Evolutionary conservation across 495 filamentous ascomycete species (phyloP).

Genomic region (Staphylotrichum tortipilum): DNA sequence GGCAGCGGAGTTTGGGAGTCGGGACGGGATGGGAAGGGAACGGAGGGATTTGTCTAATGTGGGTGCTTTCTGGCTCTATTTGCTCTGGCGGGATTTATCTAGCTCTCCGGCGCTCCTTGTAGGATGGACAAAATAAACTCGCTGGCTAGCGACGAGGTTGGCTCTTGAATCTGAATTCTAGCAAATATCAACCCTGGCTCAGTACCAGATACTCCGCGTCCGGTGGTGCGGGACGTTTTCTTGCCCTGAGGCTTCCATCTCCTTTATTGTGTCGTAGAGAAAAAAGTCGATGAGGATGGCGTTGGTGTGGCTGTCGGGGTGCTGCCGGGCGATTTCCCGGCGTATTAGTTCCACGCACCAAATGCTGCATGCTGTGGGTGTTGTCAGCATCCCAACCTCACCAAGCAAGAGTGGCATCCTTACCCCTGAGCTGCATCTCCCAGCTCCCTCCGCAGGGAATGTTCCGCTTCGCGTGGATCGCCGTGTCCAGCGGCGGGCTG

Average conservation of each 20-base stretch:
- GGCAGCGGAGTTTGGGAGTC: slow-evolving; percentile 3
- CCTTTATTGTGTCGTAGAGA: slow-evolving; percentile 88
- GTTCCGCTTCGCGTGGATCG: slow-evolving; percentile 52
- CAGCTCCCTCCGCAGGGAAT: slow-evolving; percentile 66
- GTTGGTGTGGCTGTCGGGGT: slow-evolving; percentile 68
- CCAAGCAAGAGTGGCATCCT: neutral
- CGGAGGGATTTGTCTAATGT: neutral
- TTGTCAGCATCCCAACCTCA: slow-evolving; percentile 3
- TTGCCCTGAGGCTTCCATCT: slow-evolving; percentile 51
- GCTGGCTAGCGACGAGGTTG: neutral
- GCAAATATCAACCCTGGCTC: slow-evolving; percentile 1
- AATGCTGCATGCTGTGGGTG: slow-evolving; percentile 58
- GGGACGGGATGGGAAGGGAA: neutral
- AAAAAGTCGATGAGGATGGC: slow-evolving; percentile 95
- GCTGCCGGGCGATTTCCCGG: slow-evolving; percentile 63
- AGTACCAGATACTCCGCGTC: slow-evolving; percentile 96
- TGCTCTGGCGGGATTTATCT: neutral
- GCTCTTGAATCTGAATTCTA: neutral
- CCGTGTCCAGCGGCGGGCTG: slow-evolving; percentile 64
- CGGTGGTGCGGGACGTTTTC: slow-evolving; percentile 81
- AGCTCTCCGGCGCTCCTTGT: neutral
- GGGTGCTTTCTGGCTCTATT: neutral
- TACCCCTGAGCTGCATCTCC: slow-evolving; percentile 81
- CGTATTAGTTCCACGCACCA: slow-evolving; percentile 89
- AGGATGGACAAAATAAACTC: too few species aligned